These are phyloP conservation scores for Aotearoamyces nothofagi DNA, from an alignment of 2,329 filamentous ascomycete species.

Conservation along the genomic window DNA sequence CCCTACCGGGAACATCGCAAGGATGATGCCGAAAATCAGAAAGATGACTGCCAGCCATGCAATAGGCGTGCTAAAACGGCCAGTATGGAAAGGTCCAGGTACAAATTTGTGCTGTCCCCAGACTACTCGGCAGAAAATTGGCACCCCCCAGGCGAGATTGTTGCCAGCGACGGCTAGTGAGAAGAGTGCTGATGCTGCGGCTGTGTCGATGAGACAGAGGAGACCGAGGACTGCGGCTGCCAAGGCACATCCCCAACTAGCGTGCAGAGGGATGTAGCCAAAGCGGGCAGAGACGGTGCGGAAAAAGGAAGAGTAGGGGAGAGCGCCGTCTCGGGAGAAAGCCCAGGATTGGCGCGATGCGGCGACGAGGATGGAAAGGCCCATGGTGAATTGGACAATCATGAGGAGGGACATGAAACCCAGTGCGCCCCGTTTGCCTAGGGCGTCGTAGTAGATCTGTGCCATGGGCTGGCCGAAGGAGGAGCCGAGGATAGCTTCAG, in stretches of 20 bases:
- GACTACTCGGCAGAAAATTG: conserved; percentile 40
- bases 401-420: conserved; percentile 43
- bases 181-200: conserved; percentile 43
- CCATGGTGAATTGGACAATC: conserved; percentile 47
- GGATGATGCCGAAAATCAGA: conserved; percentile 35
- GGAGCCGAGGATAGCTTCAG: conserved; percentile 29
- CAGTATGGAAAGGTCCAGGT: conserved; percentile 44
- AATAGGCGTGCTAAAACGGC: conserved; percentile 33
- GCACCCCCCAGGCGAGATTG: conserved; percentile 42
- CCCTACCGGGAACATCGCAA: conserved; percentile 41
- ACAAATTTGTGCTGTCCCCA: conserved; percentile 42
- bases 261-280: conserved; percentile 40
- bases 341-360: conserved; percentile 47
- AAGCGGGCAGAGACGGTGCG: conserved; percentile 33
- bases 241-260: conserved; percentile 36
- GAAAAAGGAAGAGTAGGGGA: conserved; percentile 43
- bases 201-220: conserved; percentile 39
- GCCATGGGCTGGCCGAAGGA: conserved; percentile 38
- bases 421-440: conserved; percentile 42
- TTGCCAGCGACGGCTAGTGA: conserved; percentile 43
- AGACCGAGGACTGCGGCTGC: conserved; percentile 37
- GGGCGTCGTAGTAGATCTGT: conserved; percentile 43
- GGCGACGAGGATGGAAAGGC: conserved; percentile 39
- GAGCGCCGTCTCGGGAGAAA: conserved; percentile 44
- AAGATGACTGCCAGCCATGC: conserved; percentile 37